Evolutionary conservation across 768 basidiomycete genomes (phyloP), one percentile per base, ranked within the genome.

Genomic region (Crepidotus variabilis): DNA sequence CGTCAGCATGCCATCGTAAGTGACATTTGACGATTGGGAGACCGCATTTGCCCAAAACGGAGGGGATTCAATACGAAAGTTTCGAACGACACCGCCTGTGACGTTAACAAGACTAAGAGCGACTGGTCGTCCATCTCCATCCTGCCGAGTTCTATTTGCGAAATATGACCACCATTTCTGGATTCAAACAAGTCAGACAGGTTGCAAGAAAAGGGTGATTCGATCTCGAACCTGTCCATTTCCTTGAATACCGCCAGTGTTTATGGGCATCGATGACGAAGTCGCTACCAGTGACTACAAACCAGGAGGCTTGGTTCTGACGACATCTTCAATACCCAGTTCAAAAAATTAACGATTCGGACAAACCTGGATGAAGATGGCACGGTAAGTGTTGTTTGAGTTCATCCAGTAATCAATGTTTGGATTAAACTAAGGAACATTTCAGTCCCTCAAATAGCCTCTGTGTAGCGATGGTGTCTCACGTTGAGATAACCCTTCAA

Each of bases 1-100:
- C 61, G 82, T 75, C 10, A 69, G 71, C 78, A 83, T 84, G 13
- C 81, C 83, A 58, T 85, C 79, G 60, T 82, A 82, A 21, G 78
- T 57, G 2, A 85, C 71, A 46, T 78, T 67, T 18, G 59, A 64
- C 20, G 78, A 79, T 47, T 84, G 74, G 2, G 80, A 79, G 2
- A 82, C 76, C 0, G 79, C 70, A 58, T 82, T 83, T 60, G 83
- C 78, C 83, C 84, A 85, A 67, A 86, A 85, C 1, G 83, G 83
- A 54, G 77, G 83, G 2, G 75, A 72, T 45, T 78, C 69, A 56
- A 86, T 81, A 2, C 67, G 72, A 68, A 86, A 84, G 64, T 79
- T 71, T 23, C 64, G 71, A 20, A 85, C 71, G 0, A 63, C 58
- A 2, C 72, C 83, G 14, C 77, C 67, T 2, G 67, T 71, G 1